Base-by-base conservation (phyloP, 2,329 filamentous ascomycete genomes). In the Talaromyces islandicus region DNA sequence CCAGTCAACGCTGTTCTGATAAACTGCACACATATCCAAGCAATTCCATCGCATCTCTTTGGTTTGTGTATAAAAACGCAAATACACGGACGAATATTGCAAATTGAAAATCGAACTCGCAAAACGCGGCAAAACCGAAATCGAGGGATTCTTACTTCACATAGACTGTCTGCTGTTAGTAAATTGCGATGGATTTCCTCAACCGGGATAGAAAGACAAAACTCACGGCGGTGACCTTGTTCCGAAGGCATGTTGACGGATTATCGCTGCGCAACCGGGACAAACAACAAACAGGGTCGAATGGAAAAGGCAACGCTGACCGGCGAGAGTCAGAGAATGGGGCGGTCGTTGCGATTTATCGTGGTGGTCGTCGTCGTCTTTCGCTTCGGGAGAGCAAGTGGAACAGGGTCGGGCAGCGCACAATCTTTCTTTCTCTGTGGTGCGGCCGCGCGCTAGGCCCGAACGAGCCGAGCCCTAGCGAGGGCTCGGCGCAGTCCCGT, bases 171-270 rank as follows among this genome's bases (percentile, higher is more conserved):
- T 32, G n/a, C 7, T 29, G 54, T 19, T 41, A 41, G 19, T 41
- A 38, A n/a, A 55, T 21, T 35, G 53, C 25, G 19, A 29, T 17
- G 7, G 17, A 52, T 52, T 14, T 29, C n/a, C n/a, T n/a, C 10
- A 11, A 17, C n/a, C 32, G 51, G 64, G 25, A 30, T 32, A 35
- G n/a, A 57, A 32, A 58, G 66, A 63, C 66, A n/a, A 21, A 69
- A 62, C 90, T 90, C 82, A 93, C 90, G 84, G 89, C 90, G 87
- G 87, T 92, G 89, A 82, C 89, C 89, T 78, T 88, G 84, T 86
- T 91, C 89, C 77, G 89, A 88, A 89, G 88, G 86, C 90, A 94
- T 94, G 80, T 85, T 92, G 88, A 81, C 80, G 80, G 77, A 71
- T 69, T 69, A 72, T 74, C 74, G 74, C 74, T 75, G 73, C 74